Base-by-base conservation (phyloP, 768 basidiomycete species). In the Inosperma sp. region DNA sequence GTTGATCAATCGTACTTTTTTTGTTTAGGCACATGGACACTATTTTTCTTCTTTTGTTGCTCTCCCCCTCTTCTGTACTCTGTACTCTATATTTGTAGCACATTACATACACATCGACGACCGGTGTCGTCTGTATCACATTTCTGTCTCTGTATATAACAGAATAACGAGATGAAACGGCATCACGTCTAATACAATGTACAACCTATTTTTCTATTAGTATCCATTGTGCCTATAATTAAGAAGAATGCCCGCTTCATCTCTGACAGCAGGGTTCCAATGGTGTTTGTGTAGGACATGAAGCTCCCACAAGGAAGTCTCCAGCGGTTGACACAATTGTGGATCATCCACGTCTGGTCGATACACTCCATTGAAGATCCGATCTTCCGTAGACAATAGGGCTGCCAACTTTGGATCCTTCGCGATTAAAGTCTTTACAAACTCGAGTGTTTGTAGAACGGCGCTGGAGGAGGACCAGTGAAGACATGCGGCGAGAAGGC, bases 291-390 rank as follows among this genome's bases (percentile, higher is more conserved):
- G 72, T 43, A 89, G 75, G 52, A 85, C 67, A 55, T 84, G 70
- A 49, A 94, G 68, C 71, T 99, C 96, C 79, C 84, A 97, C 59
- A 92, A 85, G 37, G 81, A 87, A 26, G 90, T 84, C 41, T 83
- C 88, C 62, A 95, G 91, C 29, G 91, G 79, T 65, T 84, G 81
- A 59, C 79, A 80, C 25, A 92, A 71, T 60, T 91, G 85, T 41
- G 93, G 93, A 69, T 97, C 94, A 60, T 95, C 88, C 36, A 95
- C 72, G 46, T 92, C 84, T 0, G 87, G 78, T 22, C 85, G 79
- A 67, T 94, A 96, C 23, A 89, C 74, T 3, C 96, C 96, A 65
- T 93, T 86, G 46, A 77, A 78, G 26, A 80, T 80, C 51, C 92
- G 76, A 68, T 97, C 96, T 56, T 92, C 91, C 1, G 92, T 90